Evolutionary conservation across 2,329 filamentous ascomycete species (phyloP), one percentile per base, ranked within the genome.

Genomic region (Fusarium praegraminearum): DNA sequence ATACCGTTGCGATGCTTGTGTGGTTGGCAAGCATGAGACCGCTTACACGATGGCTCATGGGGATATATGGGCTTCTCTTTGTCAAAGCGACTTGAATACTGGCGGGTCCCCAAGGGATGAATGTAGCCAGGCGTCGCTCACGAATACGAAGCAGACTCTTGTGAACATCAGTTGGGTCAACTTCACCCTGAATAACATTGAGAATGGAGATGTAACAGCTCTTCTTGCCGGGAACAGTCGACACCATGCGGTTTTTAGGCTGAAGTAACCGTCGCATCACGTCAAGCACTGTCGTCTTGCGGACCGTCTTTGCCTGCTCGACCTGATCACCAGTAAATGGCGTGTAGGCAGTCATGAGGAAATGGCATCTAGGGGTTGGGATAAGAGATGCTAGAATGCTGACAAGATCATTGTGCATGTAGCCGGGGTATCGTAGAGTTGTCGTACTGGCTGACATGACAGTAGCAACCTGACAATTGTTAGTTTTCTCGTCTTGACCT

Each of bases 381-480:
- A 99, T 98, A 43, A 99, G 87, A 22, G 94, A 97, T 26, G 97
- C 96, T 61, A 99, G 87, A 75, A 99, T 98, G 80, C 95, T 96
- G 77, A 97, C 94, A 18, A 99, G 90, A 78, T 99, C 96, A 80
- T 99, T 99, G 85, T 99, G 96, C 96, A 99, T 99, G 82, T 99
- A 99, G 40, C 96, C 96, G 2, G 96, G 96, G 79, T 99, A 99
- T 77, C 96, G 89, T 52, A 99, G 89, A 4, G 97, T 98, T 12
- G 95, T 98, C 6, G 96, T 99, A 77, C 93, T 97, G 40, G 96
- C 96, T 36, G 94, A 98, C 96, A 99, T 99, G 79, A 99, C 97
- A 2, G 97, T 99, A 10, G 94, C 96, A 6, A 96, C 87, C 88
- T 91, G 49, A n/a, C 53, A 24, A 38, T 30, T 76, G 46, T 65